Evolutionary conservation across 192 early-diverging fungal genomes (phyloP).

Genomic region (Backusella parvicylindrica): DNA sequence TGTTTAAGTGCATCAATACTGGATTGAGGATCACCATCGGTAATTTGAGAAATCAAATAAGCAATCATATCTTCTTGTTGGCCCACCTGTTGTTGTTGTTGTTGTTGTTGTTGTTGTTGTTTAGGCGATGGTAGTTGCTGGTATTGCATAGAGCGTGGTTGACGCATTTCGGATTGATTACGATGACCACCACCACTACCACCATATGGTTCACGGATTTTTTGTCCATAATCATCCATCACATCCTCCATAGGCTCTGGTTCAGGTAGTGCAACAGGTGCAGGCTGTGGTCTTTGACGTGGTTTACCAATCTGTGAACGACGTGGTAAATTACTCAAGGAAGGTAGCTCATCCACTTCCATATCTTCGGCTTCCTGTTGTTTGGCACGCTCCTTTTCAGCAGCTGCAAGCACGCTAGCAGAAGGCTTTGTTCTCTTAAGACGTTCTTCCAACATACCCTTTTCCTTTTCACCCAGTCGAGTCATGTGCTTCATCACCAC

Average conservation of each 20-base stretch:
- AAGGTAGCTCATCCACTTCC: slow-evolving; percentile 28
- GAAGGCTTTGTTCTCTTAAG: slow-evolving; percentile 55
- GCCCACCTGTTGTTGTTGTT: slow-evolving; percentile 26
- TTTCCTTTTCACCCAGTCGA: slow-evolving; percentile 76
- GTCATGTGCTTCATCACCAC: slow-evolving; percentile 70
- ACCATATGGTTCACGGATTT: not conserved
- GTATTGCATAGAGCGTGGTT: slow-evolving; percentile 5
- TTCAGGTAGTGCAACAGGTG: slow-evolving; percentile 18
- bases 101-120: slow-evolving; percentile 20
- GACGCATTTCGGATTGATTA: not conserved
- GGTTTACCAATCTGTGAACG: slow-evolving; percentile 20
- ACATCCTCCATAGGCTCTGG: slow-evolving; percentile 41
- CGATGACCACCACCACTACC: not conserved
- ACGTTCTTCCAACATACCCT: slow-evolving; percentile 74
- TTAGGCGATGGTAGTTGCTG: slow-evolving; percentile 21
- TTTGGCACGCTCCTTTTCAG: slow-evolving; percentile 17
- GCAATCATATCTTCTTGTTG: slow-evolving; percentile 57
- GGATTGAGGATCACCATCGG: slow-evolving; percentile 53
- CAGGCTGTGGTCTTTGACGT: slow-evolving; percentile 20
- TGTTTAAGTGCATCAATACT: slow-evolving; percentile 76
- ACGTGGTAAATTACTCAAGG: slow-evolving; percentile 15
- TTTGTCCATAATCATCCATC: slow-evolving; percentile 11
- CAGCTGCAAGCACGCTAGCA: slow-evolving; percentile 36
- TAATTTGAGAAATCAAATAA: slow-evolving; percentile 65
- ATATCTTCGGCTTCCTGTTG: slow-evolving; percentile 33